phyloP scores from a whole-genome alignment of 2,329 filamentous ascomycete species.

The Diaporthe australafricana region DNA sequence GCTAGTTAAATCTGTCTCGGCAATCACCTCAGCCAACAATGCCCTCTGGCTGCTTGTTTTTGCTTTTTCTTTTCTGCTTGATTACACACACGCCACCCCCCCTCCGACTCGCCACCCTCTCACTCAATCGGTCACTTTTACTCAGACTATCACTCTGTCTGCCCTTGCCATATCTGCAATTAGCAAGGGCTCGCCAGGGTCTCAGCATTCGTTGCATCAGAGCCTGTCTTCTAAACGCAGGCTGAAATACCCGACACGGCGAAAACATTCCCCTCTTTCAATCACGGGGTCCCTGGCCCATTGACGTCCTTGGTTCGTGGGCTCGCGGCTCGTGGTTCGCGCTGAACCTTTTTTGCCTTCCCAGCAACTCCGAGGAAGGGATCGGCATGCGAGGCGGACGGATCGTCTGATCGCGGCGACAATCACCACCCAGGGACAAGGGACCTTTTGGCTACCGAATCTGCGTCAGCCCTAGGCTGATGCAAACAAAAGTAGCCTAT shows the following conservation, averaged over 20 bases:
- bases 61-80: not conserved
- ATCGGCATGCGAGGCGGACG: conserved; percentile 30
- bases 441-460: not conserved
- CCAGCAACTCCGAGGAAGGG: conserved; percentile 9
- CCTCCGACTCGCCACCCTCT: not conserved
- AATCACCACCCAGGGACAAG: conserved; percentile 17
- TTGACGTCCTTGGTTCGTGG: not conserved
- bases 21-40: conserved; percentile 23
- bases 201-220: not conserved
- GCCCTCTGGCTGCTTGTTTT: not conserved
- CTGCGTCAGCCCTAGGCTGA: conserved; percentile 5
- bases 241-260: too few species aligned
- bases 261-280: not conserved
- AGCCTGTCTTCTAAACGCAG: not conserved
- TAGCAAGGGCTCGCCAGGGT: conserved; percentile 9
- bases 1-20: conserved; percentile 20
- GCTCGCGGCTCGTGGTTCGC: conserved; percentile 1
- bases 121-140: not conserved
- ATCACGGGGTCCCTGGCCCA: not conserved
- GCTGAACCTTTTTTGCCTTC: conserved; percentile 5
- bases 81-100: conserved; percentile 11
- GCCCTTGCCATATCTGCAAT: conserved; percentile 7
- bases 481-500: not conserved
- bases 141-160: not conserved
- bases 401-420: conserved; percentile 30